phyloP scores from a whole-genome alignment of 75 land plant species.

The Pinus taeda region DNA sequence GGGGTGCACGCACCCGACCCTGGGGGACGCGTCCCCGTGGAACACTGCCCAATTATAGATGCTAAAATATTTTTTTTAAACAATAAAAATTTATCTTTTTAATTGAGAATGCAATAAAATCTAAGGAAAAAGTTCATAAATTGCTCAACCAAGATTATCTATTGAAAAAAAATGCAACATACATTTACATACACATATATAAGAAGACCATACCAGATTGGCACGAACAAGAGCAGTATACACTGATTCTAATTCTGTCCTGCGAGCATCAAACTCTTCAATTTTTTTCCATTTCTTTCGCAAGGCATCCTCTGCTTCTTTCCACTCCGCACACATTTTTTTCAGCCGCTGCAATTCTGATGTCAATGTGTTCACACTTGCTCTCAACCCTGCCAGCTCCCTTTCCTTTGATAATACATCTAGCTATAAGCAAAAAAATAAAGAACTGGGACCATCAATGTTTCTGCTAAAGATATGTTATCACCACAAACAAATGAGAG shows the following conservation, averaged over 20 bases:
- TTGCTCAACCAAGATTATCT: not conserved
- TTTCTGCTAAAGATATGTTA: conserved; percentile 5
- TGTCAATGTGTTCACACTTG: conserved; percentile 75
- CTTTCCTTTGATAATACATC: conserved; percentile 93
- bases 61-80: not conserved
- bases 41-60: not conserved
- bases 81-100: not conserved
- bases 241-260: conserved; percentile 81
- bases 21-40: no score
- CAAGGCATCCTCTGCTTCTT: conserved; percentile 90
- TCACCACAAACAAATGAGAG: not conserved
- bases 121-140: not conserved
- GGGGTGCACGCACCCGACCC: no score
- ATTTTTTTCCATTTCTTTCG: conserved; percentile 97
- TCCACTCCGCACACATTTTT: conserved; percentile 88
- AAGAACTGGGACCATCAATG: not conserved
- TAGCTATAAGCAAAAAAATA: conserved; percentile 42
- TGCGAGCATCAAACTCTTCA: conserved; percentile 94
- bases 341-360: conserved; percentile 85
- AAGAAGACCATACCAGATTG: conserved; percentile 54
- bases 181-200: not conserved
- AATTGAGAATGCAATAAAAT: not conserved
- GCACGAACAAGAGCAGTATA: conserved; percentile 74
- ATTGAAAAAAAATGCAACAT: not conserved
- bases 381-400: conserved; percentile 88